Evolutionary conservation across 192 early-diverging fungal species (phyloP).

Genomic region (Backusella tuberculispora): DNA sequence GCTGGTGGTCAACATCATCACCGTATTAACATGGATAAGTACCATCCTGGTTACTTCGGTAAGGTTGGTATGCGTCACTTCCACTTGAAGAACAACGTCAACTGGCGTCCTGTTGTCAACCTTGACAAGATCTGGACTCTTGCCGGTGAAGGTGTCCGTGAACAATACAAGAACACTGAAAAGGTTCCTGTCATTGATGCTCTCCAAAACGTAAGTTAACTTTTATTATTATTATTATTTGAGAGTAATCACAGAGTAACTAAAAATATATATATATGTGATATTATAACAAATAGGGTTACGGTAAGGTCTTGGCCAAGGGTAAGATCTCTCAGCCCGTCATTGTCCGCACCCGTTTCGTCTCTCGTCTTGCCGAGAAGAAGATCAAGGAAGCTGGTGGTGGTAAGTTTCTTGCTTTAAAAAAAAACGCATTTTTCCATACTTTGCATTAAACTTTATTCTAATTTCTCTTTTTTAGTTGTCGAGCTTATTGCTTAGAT

Average conservation of each 20-base stretch:
- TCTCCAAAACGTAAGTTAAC: constrained; percentile 51
- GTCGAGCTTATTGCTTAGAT: constrained; percentile 65
- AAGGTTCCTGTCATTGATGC: constrained; percentile 94
- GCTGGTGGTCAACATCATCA: constrained; percentile 99
- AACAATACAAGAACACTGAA: constrained; percentile 83
- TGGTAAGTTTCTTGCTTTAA: constrained; percentile 40
- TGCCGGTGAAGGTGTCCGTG: constrained; percentile 84
- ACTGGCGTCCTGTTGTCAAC: constrained; percentile 89
- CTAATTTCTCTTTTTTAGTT: constrained; percentile 23
- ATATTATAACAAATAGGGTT: constrained; percentile 63
- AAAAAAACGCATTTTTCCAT: not conserved
- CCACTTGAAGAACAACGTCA: constrained; percentile 93
- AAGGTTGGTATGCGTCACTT: constrained; percentile 99
- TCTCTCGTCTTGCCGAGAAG: constrained; percentile 92
- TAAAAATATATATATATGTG: not conserved
- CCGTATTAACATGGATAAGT: constrained; percentile 99
- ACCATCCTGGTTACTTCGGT: constrained; percentile 99
- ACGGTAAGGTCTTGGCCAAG: constrained; percentile 96
- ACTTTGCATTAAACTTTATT: not conserved
- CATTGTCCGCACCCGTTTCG: constrained; percentile 94
- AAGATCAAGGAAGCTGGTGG: constrained; percentile 99
- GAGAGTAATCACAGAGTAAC: constrained; percentile 29
- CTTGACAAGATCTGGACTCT: constrained; percentile 93
- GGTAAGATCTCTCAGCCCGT: constrained; percentile 91
- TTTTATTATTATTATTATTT: not conserved